Evolutionary conservation across 2,329 filamentous ascomycete genomes (phyloP).

Genomic region (Pseudogymnoascus sp.): DNA sequence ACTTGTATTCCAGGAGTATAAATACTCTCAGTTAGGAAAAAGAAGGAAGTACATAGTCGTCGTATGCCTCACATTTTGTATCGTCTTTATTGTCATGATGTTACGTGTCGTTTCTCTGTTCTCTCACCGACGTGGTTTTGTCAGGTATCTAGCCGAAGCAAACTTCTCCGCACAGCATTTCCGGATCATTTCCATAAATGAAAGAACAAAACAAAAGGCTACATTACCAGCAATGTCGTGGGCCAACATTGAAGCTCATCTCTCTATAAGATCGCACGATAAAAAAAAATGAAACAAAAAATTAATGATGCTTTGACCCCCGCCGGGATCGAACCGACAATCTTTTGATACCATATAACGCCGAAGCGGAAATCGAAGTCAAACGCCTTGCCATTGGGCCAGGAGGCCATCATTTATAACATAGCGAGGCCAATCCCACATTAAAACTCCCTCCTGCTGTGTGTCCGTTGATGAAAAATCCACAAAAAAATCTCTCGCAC

Average conservation of each 20-base stretch:
- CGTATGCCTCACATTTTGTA: not conserved
- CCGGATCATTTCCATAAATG: not conserved
- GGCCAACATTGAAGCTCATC: not conserved
- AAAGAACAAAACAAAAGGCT: not conserved
- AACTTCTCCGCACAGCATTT: not conserved
- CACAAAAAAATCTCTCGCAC: not conserved
- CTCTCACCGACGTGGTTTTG: not conserved
- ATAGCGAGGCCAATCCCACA: not conserved
- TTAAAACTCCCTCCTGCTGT: not conserved
- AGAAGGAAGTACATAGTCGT: not conserved
- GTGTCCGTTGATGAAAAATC: not conserved
- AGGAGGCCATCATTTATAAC: slow-evolving; percentile 22
- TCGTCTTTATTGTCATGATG: too few species aligned
- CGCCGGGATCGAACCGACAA: slow-evolving; percentile 29
- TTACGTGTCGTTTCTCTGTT: not conserved
- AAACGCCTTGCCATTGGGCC: slow-evolving; percentile 52
- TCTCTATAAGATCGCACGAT: not conserved
- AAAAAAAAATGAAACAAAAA: not conserved
- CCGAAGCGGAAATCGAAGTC: slow-evolving; percentile 36
- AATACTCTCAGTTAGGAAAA: not conserved
- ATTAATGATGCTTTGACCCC: slow-evolving; percentile 9
- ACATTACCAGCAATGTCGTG: not conserved
- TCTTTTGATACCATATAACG: slow-evolving; percentile 29
- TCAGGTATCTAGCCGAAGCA: not conserved
- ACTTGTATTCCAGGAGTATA: not conserved